Conservation (phyloP, 345 rosid species). For the Populus pruinosa region DNA sequence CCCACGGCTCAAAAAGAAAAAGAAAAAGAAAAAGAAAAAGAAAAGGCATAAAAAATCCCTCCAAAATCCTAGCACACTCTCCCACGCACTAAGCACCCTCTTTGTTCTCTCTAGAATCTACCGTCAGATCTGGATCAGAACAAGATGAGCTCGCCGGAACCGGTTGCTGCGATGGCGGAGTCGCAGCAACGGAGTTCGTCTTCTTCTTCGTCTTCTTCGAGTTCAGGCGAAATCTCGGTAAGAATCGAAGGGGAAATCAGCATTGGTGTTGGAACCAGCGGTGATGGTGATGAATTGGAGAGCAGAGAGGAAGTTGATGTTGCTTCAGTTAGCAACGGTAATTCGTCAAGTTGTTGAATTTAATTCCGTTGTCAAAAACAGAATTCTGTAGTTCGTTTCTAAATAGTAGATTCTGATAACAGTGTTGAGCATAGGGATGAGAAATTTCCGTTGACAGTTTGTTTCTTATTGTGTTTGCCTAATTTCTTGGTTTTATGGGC, state of each 20-base stretch:
- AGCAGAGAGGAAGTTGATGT: conserved; percentile 24
- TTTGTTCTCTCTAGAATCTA: not conserved
- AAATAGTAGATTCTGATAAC: not conserved
- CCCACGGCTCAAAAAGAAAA: not conserved
- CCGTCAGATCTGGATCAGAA: conserved; percentile 46
- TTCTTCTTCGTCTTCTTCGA: conserved; percentile 30
- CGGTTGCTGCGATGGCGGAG: conserved; percentile 41
- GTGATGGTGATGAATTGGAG: conserved; percentile 30
- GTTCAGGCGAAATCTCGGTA: conserved; percentile 36
- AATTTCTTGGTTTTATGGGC: not conserved
- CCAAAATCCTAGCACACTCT: conserved; percentile 24
- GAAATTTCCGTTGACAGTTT: not conserved
- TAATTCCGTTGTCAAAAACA: not conserved
- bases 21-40: not conserved
- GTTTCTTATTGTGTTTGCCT: not conserved
- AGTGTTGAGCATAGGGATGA: not conserved
- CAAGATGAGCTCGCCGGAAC: conserved; percentile 14
- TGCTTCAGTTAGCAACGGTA: conserved; percentile 34
- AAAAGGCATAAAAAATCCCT: not conserved
- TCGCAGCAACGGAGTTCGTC: conserved; percentile 34
- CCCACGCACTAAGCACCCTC: not conserved
- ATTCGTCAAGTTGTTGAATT: conserved; percentile 39
- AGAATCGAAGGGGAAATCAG: conserved; percentile 37
- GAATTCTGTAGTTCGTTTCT: not conserved
- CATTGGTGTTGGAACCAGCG: conserved; percentile 22